A percentile compares a stretch with the other conserved stretches of the same genome.
These are phyloP conservation scores for Bathelium albidoporum DNA, from an alignment of 495 filamentous ascomycete species.

Conservation along the genomic window DNA sequence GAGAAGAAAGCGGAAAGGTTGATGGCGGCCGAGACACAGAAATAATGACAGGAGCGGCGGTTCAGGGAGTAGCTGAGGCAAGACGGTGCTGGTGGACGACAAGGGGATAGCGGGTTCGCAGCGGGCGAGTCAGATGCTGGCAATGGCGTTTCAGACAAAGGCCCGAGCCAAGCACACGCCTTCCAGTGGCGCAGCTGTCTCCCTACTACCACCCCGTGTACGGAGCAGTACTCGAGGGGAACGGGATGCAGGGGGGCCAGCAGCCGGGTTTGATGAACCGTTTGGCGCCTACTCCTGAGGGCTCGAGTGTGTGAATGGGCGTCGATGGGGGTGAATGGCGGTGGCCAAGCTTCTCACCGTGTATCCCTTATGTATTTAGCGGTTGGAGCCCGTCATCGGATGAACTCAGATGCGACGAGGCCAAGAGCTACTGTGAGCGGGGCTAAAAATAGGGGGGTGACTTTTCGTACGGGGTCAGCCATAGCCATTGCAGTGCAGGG, in stretches of 20 bases:
- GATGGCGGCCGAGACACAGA: background rate
- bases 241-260: background rate
- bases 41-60: conserved; percentile 1
- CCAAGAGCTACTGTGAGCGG: background rate
- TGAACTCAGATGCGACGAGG: background rate
- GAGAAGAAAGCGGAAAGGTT: background rate
- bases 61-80: conserved; percentile 5
- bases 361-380: too few relatives aligned
- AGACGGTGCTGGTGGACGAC: background rate
- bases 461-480: background rate
- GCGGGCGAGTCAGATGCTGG: background rate
- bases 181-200: background rate
- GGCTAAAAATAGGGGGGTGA: background rate
- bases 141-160: conserved; percentile 4
- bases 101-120: background rate
- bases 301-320: background rate
- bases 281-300: background rate
- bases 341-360: too few relatives aligned
- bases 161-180: background rate
- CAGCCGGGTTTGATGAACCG: background rate
- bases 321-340: background rate
- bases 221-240: background rate
- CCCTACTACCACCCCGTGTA: background rate
- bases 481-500: background rate
- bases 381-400: too few relatives aligned